Conservation (phyloP, 805 yeast species). For the Starmerella stellata region DNA sequence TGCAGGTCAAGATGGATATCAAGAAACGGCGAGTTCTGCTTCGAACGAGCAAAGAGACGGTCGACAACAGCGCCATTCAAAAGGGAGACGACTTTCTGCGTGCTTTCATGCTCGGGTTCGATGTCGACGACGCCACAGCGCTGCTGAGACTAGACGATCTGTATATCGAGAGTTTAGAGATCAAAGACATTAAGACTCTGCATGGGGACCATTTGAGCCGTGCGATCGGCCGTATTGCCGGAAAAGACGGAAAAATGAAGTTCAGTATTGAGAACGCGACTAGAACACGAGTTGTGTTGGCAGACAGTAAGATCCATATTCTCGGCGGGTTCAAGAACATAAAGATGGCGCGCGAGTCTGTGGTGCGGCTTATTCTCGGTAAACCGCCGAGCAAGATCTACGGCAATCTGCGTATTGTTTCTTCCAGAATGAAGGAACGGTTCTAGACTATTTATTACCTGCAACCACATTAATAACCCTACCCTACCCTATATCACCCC, state of each 20-base stretch:
- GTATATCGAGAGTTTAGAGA: slow-evolving; percentile 90
- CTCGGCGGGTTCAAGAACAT: slow-evolving; percentile 94
- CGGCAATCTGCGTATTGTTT: slow-evolving; percentile 90
- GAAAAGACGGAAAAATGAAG: slow-evolving; percentile 97
- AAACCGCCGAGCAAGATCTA: slow-evolving; percentile 97
- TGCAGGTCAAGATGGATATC: slow-evolving; percentile 91
- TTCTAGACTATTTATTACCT: slow-evolving; percentile 35
- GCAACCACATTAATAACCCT: too few species aligned
- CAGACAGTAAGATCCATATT: slow-evolving; percentile 91
- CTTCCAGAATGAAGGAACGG: slow-evolving; percentile 92
- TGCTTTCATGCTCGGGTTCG: slow-evolving; percentile 92
- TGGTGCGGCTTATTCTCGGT: slow-evolving; percentile 85
- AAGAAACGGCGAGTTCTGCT: slow-evolving; percentile 66
- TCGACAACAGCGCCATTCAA: slow-evolving; percentile 86
- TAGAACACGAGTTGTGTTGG: slow-evolving; percentile 90
- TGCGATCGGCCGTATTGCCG: slow-evolving; percentile 99
- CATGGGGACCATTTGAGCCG: slow-evolving; percentile 93
- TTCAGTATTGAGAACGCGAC: slow-evolving; percentile 98
- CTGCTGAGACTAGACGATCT: slow-evolving; percentile 83
- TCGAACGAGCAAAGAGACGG: slow-evolving; percentile 63
- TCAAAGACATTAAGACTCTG: slow-evolving; percentile 89
- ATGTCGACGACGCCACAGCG: slow-evolving; percentile 92
- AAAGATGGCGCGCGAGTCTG: slow-evolving; percentile 96
- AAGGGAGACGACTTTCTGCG: slow-evolving; percentile 94
- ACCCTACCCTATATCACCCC: too few species aligned